These are phyloP conservation scores for Helenozyma rhizophorensis DNA, from an alignment of 805 yeast genomes.

Conservation along the genomic window DNA sequence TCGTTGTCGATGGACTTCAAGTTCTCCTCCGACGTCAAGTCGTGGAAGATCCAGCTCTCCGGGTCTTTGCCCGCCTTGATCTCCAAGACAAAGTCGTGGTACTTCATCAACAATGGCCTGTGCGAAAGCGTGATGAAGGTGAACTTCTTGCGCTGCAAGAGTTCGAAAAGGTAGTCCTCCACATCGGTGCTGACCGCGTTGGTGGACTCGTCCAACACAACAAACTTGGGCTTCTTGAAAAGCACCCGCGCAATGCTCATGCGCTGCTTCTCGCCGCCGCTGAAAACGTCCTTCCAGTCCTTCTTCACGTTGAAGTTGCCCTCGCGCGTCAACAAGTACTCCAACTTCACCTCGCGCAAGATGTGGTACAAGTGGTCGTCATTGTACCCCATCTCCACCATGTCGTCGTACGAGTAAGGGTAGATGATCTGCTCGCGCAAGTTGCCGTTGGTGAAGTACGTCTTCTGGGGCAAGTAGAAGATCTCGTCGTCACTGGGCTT, in stretches of 20 bases:
- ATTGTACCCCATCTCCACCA: slow-evolving; percentile 64
- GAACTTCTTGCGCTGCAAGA: slow-evolving; percentile 63
- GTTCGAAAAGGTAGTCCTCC: slow-evolving; percentile 80
- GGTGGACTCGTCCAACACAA: slow-evolving; percentile 89
- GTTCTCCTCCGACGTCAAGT: slow-evolving; percentile 62
- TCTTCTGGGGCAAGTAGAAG: slow-evolving; percentile 77
- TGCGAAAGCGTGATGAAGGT: slow-evolving; percentile 81
- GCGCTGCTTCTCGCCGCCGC: slow-evolving; percentile 96
- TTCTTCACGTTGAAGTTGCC: slow-evolving; percentile 50
- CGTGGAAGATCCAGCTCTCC: slow-evolving; percentile 48
- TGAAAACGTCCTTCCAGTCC: slow-evolving; percentile 86
- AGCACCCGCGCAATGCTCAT: slow-evolving; percentile 82
- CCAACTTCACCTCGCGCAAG: slow-evolving; percentile 72
- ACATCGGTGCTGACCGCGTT: slow-evolving; percentile 87
- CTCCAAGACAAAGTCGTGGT: slow-evolving; percentile 73
- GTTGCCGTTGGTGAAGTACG: slow-evolving; percentile 79
- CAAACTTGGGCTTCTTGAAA: slow-evolving; percentile 75
- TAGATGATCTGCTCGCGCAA: slow-evolving; percentile 89
- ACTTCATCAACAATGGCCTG: slow-evolving; percentile 77
- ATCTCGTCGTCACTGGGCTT: slow-evolving; percentile 70
- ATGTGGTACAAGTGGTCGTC: slow-evolving; percentile 68
- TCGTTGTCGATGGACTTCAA: slow-evolving; percentile 70
- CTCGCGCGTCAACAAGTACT: slow-evolving; percentile 69
- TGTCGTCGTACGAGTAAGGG: slow-evolving; percentile 74
- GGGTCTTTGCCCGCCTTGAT: slow-evolving; percentile 43